These are phyloP conservation scores for Phytomonas serpens DNA, from an alignment of 208 protist genomes.

Conservation along the genomic window DNA sequence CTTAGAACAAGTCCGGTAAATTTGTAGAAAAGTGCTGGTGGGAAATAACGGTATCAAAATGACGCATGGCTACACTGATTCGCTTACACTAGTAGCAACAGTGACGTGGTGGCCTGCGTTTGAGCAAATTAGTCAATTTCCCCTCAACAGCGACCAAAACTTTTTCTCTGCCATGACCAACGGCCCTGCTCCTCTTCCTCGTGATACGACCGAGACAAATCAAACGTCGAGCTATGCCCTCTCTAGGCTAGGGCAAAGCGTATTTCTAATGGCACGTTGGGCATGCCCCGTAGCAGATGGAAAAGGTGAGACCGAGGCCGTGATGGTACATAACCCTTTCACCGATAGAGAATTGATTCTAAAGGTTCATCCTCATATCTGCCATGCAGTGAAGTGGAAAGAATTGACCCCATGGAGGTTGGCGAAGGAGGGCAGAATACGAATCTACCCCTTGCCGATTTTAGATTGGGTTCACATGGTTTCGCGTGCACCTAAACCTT, in stretches of 20 bases:
- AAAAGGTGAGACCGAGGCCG: neutral
- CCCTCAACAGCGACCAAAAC: constrained; percentile 23
- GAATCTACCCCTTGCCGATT: neutral
- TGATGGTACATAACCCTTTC: constrained; percentile 42
- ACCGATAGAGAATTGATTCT: neutral
- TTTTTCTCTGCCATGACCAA: constrained; percentile 42
- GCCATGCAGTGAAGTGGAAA: neutral
- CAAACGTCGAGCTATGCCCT: constrained; percentile 13
- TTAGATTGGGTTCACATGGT: neutral
- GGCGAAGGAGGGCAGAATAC: neutral
- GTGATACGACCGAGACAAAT: neutral
- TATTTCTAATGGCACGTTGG: constrained; percentile 46
- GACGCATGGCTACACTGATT: constrained; percentile 40
- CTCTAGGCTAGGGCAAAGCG: constrained; percentile 44
- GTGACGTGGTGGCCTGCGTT: constrained; percentile 66
- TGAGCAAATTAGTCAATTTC: constrained; percentile 26
- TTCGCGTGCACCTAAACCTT: neutral
- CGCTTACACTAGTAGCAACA: constrained; percentile 38
- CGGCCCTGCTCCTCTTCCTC: neutral
- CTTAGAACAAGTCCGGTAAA: neutral
- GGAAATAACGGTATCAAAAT: neutral
- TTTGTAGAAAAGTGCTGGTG: neutral
- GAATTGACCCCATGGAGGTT: neutral
- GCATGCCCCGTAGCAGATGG: neutral
- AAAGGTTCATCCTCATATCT: neutral